Percentiles rank a stretch among this genome's conserved stretches.
Evolutionary conservation across 2,329 filamentous ascomycete species (phyloP).

Genomic region (Phaeoacremonium minimum): DNA sequence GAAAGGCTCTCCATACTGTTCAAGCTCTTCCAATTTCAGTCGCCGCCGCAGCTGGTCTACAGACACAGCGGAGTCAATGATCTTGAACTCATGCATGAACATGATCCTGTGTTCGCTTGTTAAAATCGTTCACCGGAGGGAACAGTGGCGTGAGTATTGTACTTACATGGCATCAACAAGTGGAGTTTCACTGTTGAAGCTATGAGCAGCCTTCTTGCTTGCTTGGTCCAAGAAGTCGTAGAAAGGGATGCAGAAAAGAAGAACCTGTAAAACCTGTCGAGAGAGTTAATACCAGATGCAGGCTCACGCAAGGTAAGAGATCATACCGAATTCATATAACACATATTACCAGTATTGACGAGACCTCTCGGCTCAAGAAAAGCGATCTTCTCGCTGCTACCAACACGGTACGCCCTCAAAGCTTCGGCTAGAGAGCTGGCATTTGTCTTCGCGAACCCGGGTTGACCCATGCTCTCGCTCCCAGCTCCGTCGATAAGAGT

Average conservation of each 20-base stretch:
- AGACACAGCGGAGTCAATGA: slow-evolving; percentile 74
- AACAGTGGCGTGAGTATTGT: background rate
- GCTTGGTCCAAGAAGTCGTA: slow-evolving; percentile 90
- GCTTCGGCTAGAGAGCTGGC: slow-evolving; percentile 69
- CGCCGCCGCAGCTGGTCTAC: slow-evolving; percentile 68
- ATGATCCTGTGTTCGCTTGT: slow-evolving; percentile 65
- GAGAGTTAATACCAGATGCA: slow-evolving; percentile 33
- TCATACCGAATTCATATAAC: slow-evolving; percentile 98
- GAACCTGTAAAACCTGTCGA: slow-evolving; percentile 81
- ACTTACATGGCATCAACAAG: slow-evolving; percentile 88
- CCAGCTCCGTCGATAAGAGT: slow-evolving; percentile 11
- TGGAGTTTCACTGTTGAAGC: slow-evolving; percentile 92
- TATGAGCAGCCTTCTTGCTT: slow-evolving; percentile 77
- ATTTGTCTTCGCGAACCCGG: slow-evolving; percentile 38
- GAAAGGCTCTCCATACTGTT: slow-evolving; percentile 87
- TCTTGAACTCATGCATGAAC: slow-evolving; percentile 89
- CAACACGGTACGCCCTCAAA: slow-evolving; percentile 67
- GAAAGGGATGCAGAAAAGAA: slow-evolving; percentile 91
- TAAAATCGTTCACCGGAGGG: background rate
- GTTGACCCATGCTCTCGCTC: slow-evolving; percentile 18
- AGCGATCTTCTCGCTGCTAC: slow-evolving; percentile 60
- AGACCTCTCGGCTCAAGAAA: slow-evolving; percentile 91
- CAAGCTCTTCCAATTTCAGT: slow-evolving; percentile 78
- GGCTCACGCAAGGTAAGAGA: no score
- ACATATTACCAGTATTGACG: slow-evolving; percentile 98